phyloP scores from a whole-genome alignment of 2,329 filamentous ascomycete genomes.

The Arthrobotrys sinensis region DNA sequence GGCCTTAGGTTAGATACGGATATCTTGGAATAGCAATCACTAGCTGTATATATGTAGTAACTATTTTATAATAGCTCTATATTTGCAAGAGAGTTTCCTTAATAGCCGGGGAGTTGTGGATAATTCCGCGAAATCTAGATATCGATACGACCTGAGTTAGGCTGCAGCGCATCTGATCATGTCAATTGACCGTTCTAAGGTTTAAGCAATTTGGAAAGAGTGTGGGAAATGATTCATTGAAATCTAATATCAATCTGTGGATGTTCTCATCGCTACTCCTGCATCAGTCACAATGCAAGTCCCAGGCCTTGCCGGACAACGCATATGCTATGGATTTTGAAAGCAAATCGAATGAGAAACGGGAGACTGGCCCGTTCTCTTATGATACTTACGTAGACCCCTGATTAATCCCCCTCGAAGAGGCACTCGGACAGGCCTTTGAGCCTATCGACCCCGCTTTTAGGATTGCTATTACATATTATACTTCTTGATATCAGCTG shows the following conservation, averaged over 20 bases:
- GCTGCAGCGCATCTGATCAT: slow-evolving; percentile 48
- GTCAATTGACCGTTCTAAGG: slow-evolving; percentile 28
- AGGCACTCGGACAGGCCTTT: slow-evolving; percentile 16
- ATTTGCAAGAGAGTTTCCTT: slow-evolving; percentile 34
- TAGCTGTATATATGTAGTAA: slow-evolving; percentile 24
- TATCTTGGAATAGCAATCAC: slow-evolving; percentile 37
- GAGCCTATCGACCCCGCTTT: slow-evolving; percentile 42
- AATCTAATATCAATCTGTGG: slow-evolving; percentile 7
- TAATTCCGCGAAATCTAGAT: slow-evolving; percentile 54
- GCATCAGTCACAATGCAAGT: slow-evolving; percentile 30
- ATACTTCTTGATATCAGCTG: slow-evolving; percentile 32
- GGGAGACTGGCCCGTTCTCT: neutral
- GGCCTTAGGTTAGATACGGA: slow-evolving; percentile 34
- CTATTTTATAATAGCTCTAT: slow-evolving; percentile 25
- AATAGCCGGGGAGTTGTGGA: slow-evolving; percentile 40
- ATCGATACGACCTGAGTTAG: slow-evolving; percentile 29
- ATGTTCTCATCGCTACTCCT: neutral
- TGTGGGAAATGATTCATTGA: slow-evolving; percentile 12
- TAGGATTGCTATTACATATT: slow-evolving; percentile 26
- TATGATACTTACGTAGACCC: slow-evolving; percentile 33
- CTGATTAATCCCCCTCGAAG: neutral
- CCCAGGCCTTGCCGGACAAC: slow-evolving; percentile 11
- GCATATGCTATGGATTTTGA: slow-evolving; percentile 7
- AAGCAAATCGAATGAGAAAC: neutral
- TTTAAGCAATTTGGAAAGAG: slow-evolving; percentile 10